These are phyloP conservation scores for Atalantia buxifolia DNA, from an alignment of 345 rosid species.

Conservation along the genomic window DNA sequence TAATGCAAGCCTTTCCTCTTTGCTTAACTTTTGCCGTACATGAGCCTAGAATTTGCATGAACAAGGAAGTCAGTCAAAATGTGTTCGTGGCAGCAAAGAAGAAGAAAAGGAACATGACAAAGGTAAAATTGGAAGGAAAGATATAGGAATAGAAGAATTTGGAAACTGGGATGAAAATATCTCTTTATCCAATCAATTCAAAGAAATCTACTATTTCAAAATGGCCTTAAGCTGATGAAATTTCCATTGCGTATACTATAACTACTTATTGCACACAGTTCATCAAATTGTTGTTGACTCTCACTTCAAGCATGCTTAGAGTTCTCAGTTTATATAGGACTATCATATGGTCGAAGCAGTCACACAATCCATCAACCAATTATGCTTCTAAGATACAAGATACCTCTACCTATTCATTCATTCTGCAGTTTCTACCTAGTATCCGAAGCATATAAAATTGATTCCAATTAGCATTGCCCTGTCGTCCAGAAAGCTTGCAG, in stretches of 20 bases:
- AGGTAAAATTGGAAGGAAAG: not conserved
- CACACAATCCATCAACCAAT: not conserved
- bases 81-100: not conserved
- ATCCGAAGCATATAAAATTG: not conserved
- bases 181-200: not conserved
- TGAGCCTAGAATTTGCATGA: conserved; percentile 56
- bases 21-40: conserved; percentile 65
- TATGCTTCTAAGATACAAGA: not conserved
- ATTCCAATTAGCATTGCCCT: not conserved
- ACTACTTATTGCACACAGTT: not conserved
- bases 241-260: not conserved
- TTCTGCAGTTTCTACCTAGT: not conserved
- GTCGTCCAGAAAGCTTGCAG: not conserved
- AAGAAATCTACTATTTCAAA: not conserved
- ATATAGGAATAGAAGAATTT: not conserved
- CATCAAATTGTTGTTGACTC: not conserved
- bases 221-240: not conserved
- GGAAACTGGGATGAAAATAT: not conserved
- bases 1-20: conserved; percentile 73
- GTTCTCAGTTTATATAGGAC: not conserved
- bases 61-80: not conserved
- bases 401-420: not conserved
- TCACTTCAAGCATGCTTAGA: not conserved
- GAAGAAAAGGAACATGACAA: not conserved
- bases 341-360: not conserved